Evolutionary conservation across 176 grass and related monocot genomes (phyloP), one percentile per base, ranked within the genome.

Genomic region (Juncus effusus): DNA sequence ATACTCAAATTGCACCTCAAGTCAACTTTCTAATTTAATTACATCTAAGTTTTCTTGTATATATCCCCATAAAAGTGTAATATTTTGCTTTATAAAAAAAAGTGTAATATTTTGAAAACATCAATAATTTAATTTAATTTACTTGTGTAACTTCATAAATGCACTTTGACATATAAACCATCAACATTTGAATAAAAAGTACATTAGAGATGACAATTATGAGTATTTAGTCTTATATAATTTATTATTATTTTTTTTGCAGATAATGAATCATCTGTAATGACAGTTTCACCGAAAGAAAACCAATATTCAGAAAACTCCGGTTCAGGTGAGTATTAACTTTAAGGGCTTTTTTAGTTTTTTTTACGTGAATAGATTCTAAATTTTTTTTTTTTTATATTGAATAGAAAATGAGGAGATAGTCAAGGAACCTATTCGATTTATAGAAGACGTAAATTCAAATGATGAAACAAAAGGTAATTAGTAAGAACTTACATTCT

Each of bases 301-400:
- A 72, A 72, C 10, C 54, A 72, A n/a, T 42, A 72, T 2, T 45
- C 69, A n/a, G 54, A 60, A 72, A 72, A 72, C 38, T 60, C 39
- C 7, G 59, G 14, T 38, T 16, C 69, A 59, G 69, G 54, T 72
- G 40, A 41, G 10, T 4, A 10, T 45, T 16, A 60, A 42, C 58
- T 41, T 35, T 12, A 42, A 42, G 56, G 38, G 15, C 7, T 72
- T 72, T n/a, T 10, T 16, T 72, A 4, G 10, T 72, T 16, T 72
- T 59, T 10, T 28, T 10, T 42, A 57, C 4, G 11, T 45, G 35
- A 56, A 28, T 5, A 57, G 14, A 42, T 72, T 4, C 54, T 72
- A 36, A 59, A 8, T 8, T 13, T 60, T 40, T 13, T 40, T 13
- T n/a, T 0, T 47, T 47, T 47, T 47, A 5, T 9, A 41, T 42